Evolutionary conservation across 139 green algal genomes (phyloP).

Genomic region (Chlamydomonas sp.): DNA sequence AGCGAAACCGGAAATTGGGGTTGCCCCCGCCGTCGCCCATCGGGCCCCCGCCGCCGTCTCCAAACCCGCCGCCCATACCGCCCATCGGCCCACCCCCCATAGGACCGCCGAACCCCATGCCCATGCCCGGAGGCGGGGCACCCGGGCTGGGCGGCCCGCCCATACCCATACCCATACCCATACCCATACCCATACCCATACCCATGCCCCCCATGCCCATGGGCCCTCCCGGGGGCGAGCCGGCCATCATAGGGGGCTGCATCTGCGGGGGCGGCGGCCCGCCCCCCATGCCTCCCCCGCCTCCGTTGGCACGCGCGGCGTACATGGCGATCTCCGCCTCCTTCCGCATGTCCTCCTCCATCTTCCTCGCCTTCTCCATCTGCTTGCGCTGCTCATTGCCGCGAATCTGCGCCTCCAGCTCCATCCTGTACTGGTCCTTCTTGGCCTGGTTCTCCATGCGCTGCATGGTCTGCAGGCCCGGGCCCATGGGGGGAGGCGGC

Average conservation of each 20-base stretch:
- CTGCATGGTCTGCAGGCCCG: constrained; percentile 9
- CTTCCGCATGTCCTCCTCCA: constrained; percentile 37
- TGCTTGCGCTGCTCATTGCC: constrained; percentile 41
- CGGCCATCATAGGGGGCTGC: background rate
- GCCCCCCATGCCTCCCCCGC: background rate
- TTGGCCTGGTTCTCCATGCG: constrained; percentile 16
- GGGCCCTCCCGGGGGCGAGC: background rate
- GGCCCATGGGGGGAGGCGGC: background rate
- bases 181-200: background rate
- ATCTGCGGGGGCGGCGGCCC: constrained; percentile 11
- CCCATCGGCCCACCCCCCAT: background rate
- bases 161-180: constrained; percentile 11
- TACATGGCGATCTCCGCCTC: constrained; percentile 11
- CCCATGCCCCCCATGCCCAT: background rate
- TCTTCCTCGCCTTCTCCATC: constrained; percentile 24
- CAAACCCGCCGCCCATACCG: background rate
- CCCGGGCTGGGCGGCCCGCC: background rate
- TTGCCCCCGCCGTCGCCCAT: background rate
- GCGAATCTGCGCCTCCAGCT: constrained; percentile 53
- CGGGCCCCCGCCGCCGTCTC: background rate
- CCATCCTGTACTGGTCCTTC: constrained; percentile 42
- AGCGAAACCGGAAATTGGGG: constrained; percentile 46
- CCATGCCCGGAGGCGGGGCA: background rate
- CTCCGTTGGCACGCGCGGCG: background rate
- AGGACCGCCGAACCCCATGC: background rate